phyloP scores from a whole-genome alignment of 73 alveolate genomes.

The Stentor roeselii region DNA sequence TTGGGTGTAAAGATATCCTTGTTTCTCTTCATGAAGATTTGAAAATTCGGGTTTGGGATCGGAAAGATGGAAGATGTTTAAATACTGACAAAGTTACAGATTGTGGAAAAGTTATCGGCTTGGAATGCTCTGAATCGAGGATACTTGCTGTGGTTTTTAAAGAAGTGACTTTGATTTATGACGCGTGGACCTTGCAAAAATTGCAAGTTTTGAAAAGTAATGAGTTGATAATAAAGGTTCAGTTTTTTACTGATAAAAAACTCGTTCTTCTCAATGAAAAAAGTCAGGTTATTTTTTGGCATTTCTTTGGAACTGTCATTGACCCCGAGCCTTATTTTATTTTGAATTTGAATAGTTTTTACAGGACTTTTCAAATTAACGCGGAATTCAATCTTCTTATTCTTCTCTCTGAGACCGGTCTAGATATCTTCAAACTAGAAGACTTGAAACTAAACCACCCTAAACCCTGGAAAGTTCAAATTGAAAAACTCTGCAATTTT shows the following conservation, averaged over 20 bases:
- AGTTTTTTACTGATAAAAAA: neutral
- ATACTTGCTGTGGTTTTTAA: too few species aligned
- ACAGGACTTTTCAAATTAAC: too few species aligned
- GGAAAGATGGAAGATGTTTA: neutral
- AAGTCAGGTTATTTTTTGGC: neutral
- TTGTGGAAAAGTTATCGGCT: neutral
- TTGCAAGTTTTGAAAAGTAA: too few species aligned
- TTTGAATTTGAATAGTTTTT: neutral
- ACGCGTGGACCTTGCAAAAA: neutral
- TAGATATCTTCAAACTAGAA: too few species aligned
- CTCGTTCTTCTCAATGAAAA: neutral
- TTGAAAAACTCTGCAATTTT: too few species aligned
- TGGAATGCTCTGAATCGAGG: neutral
- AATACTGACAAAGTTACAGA: neutral
- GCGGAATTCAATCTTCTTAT: too few species aligned
- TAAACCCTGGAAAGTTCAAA: too few species aligned
- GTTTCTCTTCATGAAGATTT: neutral
- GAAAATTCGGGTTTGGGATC: neutral
- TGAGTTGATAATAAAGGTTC: neutral
- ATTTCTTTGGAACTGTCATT: neutral
- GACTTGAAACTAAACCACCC: too few species aligned
- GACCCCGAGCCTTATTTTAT: neutral
- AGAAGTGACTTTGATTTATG: neutral
- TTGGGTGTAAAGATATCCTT: neutral
- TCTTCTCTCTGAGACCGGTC: too few species aligned